Conservation (phyloP, 208 protist species). For the Acanthamoeba lenticulata region DNA sequence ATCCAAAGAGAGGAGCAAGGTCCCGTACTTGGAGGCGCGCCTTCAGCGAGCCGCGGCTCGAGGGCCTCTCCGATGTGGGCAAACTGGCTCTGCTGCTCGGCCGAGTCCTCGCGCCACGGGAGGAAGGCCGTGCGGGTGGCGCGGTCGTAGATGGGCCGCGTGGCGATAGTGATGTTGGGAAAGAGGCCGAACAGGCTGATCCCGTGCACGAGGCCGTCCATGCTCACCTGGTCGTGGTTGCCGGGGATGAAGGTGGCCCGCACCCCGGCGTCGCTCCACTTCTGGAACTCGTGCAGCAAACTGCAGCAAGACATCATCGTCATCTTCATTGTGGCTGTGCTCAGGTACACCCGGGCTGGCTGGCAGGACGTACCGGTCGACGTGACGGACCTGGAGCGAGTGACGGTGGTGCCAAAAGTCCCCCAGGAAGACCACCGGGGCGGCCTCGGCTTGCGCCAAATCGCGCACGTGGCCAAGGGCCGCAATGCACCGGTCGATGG, state of each 20-base stretch:
- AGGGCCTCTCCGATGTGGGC: not conserved
- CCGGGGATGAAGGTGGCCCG: slow-evolving; percentile 68
- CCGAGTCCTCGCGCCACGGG: slow-evolving; percentile 70
- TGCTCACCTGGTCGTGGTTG: slow-evolving; percentile 77
- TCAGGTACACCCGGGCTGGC: not conserved
- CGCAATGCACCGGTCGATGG: slow-evolving; percentile 40
- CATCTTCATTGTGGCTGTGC: not conserved
- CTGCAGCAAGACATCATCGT: not conserved
- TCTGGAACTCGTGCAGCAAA: slow-evolving; percentile 70
- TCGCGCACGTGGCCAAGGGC: slow-evolving; percentile 54
- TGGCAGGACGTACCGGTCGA: slow-evolving; percentile 26
- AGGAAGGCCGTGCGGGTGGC: slow-evolving; percentile 57
- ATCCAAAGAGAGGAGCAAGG: not conserved
- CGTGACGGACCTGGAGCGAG: slow-evolving; percentile 73
- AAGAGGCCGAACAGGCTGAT: slow-evolving; percentile 73
- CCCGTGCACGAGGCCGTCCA: slow-evolving; percentile 75
- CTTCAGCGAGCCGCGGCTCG: not conserved
- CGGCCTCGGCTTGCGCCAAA: not conserved
- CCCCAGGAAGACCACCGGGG: slow-evolving; percentile 75
- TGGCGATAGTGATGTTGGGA: slow-evolving; percentile 69
- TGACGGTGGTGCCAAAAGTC: slow-evolving; percentile 79
- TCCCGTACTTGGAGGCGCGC: not conserved
- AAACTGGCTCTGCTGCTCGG: slow-evolving; percentile 67
- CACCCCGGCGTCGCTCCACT: slow-evolving; percentile 56
- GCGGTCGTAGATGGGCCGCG: slow-evolving; percentile 64